phyloP scores from a whole-genome alignment of 148 eudicot species.

The Salicornia ramosissima region DNA sequence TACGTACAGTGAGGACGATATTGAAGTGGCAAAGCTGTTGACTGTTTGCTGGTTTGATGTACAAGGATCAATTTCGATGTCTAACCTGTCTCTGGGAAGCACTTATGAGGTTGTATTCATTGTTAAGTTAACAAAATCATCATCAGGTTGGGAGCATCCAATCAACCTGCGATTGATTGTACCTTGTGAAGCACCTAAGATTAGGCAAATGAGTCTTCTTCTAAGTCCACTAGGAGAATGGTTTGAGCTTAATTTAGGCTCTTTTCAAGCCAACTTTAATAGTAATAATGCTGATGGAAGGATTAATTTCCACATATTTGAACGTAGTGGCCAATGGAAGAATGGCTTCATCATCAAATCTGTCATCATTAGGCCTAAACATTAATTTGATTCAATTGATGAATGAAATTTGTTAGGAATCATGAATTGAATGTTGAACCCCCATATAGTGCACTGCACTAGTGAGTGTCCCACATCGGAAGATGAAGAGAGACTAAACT shows the following conservation, averaged over 20 bases:
- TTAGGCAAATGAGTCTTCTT: conserved; percentile 24
- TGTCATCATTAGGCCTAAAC: conserved; percentile 29
- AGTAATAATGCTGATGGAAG: conserved; percentile 13
- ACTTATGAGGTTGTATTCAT: conserved; percentile 17
- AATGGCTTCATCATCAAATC: conserved; percentile 26
- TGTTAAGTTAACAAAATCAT: conserved; percentile 30
- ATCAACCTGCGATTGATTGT: conserved; percentile 8
- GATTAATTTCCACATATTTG: conserved; percentile 25
- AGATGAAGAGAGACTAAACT: too few species aligned
- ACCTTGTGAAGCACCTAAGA: conserved; percentile 15
- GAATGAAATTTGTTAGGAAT: too few species aligned
- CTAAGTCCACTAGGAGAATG: conserved; percentile 28
- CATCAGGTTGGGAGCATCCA: conserved; percentile 35
- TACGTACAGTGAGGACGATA: conserved; percentile 34
- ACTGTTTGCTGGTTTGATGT: conserved; percentile 31
- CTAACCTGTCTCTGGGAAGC: conserved; percentile 24
- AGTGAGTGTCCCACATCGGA: too few species aligned
- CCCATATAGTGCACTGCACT: too few species aligned
- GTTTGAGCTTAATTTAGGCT: conserved; percentile 30
- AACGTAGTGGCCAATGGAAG: conserved; percentile 36
- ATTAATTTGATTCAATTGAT: too few species aligned
- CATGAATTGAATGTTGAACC: too few species aligned
- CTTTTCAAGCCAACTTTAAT: conserved; percentile 11
- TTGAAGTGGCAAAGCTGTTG: conserved; percentile 27
- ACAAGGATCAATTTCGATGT: conserved; percentile 21